These are phyloP conservation scores for Aspergillus amoenus DNA, from an alignment of 2,329 filamentous ascomycete species.

Conservation along the genomic window DNA sequence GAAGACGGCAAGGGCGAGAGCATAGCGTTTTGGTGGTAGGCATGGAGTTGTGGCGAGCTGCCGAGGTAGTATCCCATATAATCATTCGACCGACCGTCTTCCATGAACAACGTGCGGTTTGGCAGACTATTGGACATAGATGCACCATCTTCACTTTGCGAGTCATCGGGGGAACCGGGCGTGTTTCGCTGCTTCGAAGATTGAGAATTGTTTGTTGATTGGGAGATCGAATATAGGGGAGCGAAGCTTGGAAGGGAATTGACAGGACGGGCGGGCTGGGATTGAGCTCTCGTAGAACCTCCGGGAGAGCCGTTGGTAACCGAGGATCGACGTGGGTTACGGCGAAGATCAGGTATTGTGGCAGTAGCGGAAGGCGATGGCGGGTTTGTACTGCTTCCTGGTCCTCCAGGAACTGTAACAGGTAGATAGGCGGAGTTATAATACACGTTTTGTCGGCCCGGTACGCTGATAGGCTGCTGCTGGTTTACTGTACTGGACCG, in stretches of 20 bases:
- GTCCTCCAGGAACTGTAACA: constrained; percentile 34
- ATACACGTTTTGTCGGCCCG: constrained; percentile 36
- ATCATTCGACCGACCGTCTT: constrained; percentile 42
- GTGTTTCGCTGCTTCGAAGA: constrained; percentile 30
- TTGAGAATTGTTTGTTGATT: constrained; percentile 30
- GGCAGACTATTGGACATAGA: constrained; percentile 34
- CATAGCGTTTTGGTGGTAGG: constrained; percentile 40
- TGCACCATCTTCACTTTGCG: constrained; percentile 31
- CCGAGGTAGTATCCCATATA: constrained; percentile 48
- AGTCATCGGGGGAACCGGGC: constrained; percentile 34
- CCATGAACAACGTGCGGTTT: constrained; percentile 33
- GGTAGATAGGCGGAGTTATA: constrained; percentile 38
- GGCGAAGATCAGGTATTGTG: constrained; percentile 44
- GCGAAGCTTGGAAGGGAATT: constrained; percentile 36
- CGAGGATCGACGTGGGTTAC: constrained; percentile 46
- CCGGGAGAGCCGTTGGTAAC: constrained; percentile 43
- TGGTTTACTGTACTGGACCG: constrained; percentile 40
- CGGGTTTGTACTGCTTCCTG: constrained; percentile 46
- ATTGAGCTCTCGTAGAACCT: constrained; percentile 47
- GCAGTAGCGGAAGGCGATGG: constrained; percentile 44
- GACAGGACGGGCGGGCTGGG: constrained; percentile 49
- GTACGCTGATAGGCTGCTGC: constrained; percentile 32
- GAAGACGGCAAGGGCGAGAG: constrained; percentile 38
- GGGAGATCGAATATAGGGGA: constrained; percentile 33
- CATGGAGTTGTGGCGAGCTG: constrained; percentile 43